Evolutionary conservation across 2,329 filamentous ascomycete species (phyloP), one percentile per base, ranked within the genome.

Genomic region (Ilyonectria sp.): DNA sequence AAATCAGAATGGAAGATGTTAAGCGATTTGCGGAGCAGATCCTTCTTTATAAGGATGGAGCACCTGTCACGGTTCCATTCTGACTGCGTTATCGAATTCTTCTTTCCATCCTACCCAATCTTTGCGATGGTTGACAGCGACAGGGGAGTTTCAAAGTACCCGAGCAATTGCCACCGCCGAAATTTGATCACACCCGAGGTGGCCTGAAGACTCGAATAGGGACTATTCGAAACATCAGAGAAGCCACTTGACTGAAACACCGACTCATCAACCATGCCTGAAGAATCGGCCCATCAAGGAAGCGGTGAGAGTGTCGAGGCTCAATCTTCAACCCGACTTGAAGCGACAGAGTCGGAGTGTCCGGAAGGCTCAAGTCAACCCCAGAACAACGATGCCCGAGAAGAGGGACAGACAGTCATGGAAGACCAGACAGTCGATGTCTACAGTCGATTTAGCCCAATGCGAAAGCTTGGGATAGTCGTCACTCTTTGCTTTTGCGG

Each of bases 381-480:
- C 26, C 26, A 26, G 26, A 44, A 37, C 19, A 44, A 29, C 55
- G 23, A 10, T 7, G 11, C 26, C 8, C 13, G 13, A 15, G 21
- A 56, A 1, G 50, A 35, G 19, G 26, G 6, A 17, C 47, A 29
- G 6, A 21, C 31, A 17, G 26, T 26, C 5, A 35, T 55, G 19
- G 43, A n/a, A 13, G 40, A 49, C 23, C 19, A 44, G 17, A 35
- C 17, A 5, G 23, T 52, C 2, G 43, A 63, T 26, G 56, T 72
- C 23, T 75, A 75, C 67, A 65, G 46, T 3, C 71, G 71, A 23
- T 75, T 76, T 67, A 74, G 71, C 6, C 62, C 68, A 2, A 53
- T 65, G 17, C 74, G 69, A 40, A 75, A 76, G 58, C 35, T 60
- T 2, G 43, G 74, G 6, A 75, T 76, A 56, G 75, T 74, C 6